Conservation (phyloP, 495 filamentous ascomycete species). For the Aspergillus bridgeri region DNA sequence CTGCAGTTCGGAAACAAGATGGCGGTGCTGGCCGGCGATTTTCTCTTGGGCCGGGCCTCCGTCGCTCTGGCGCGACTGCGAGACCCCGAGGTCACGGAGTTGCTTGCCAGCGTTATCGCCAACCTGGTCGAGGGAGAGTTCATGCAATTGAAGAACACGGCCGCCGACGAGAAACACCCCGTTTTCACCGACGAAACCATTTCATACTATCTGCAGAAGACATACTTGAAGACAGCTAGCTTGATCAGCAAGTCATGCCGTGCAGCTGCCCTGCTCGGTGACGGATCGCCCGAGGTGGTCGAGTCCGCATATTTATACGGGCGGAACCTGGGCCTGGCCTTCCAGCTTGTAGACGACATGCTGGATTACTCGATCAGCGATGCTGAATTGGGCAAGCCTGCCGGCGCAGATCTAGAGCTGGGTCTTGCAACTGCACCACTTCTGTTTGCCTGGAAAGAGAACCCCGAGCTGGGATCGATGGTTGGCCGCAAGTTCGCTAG, state of each 20-base stretch:
- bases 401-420: constrained; percentile 89
- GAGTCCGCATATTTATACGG: constrained; percentile 91
- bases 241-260: constrained; percentile 95
- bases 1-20: constrained; percentile 97
- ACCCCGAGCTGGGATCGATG: constrained; percentile 76
- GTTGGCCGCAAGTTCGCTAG: constrained; percentile 86
- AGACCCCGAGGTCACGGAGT: constrained; percentile 89
- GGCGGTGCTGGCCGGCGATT: constrained; percentile 95
- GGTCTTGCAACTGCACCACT: constrained; percentile 94
- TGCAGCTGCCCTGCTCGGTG: constrained; percentile 81
- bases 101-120: constrained; percentile 92
- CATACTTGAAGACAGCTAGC: constrained; percentile 93
- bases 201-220: constrained; percentile 96
- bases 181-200: constrained; percentile 82
- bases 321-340: constrained; percentile 87
- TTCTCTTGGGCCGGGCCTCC: constrained; percentile 86
- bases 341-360: constrained; percentile 98
- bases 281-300: constrained; percentile 70
- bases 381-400: constrained; percentile 86
- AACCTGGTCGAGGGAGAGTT: constrained; percentile 98
- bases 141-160: constrained; percentile 98
- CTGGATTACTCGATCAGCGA: constrained; percentile 88
- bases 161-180: constrained; percentile 75
- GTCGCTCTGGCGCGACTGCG: constrained; percentile 87
- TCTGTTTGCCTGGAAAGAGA: constrained; percentile 92